Evolutionary conservation across 179 eudicot species (phyloP).

Genomic region (Silene vulgaris): DNA sequence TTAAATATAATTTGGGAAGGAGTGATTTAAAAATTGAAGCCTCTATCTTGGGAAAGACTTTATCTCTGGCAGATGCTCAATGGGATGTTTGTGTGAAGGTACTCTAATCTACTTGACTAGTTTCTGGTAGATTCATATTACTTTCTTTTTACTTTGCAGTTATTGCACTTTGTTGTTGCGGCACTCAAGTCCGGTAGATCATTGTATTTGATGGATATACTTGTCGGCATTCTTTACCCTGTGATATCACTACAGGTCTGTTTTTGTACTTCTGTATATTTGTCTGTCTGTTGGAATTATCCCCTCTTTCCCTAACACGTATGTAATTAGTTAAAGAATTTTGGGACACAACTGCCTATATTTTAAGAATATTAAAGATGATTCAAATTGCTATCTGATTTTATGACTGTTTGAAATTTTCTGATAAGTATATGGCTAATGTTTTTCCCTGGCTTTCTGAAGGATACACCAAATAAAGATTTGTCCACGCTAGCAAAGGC

Average conservation of each 20-base stretch:
- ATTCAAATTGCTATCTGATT: not conserved
- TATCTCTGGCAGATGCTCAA: not conserved
- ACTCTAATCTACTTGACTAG: slow-evolving; percentile 2
- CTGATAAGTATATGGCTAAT: slow-evolving; percentile 8
- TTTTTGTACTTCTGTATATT: slow-evolving; percentile 14
- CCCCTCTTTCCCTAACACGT: not conserved
- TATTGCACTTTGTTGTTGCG: slow-evolving; percentile 84
- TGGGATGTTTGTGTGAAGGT: slow-evolving; percentile 10
- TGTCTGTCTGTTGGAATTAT: not conserved
- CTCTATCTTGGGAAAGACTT: slow-evolving; percentile 13
- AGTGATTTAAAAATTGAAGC: not conserved
- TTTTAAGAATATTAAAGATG: not conserved
- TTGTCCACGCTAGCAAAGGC: slow-evolving; percentile 93
- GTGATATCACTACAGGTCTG: slow-evolving; percentile 88
- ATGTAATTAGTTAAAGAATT: not conserved
- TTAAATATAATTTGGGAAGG: not conserved
- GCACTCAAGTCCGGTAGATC: slow-evolving; percentile 95
- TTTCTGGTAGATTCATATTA: slow-evolving; percentile 16
- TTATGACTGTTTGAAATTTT: slow-evolving; percentile 1
- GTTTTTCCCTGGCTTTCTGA: slow-evolving; percentile 26
- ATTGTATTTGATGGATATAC: slow-evolving; percentile 61
- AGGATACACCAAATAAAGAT: slow-evolving; percentile 96
- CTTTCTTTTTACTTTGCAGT: slow-evolving; percentile 39
- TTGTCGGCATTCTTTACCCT: slow-evolving; percentile 80
- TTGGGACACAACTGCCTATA: not conserved